Evolutionary conservation across 495 filamentous ascomycete species (phyloP).

Genomic region (Amniculicola lignicola): DNA sequence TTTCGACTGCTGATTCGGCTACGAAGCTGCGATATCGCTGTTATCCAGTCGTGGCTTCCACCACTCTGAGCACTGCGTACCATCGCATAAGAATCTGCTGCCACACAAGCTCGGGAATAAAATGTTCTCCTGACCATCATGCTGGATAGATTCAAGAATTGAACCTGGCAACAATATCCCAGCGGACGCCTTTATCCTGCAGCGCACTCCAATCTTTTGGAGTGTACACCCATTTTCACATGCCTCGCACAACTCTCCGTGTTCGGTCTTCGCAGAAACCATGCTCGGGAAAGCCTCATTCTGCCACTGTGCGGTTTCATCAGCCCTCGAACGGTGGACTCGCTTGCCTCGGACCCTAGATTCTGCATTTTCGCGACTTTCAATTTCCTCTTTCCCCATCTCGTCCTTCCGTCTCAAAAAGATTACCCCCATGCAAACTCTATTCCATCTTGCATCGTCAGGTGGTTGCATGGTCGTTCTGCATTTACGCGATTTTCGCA

Average conservation of each 20-base stretch:
- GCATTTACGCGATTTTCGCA: too few species aligned
- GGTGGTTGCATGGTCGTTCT: too few species aligned
- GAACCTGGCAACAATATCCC: constrained; percentile 8
- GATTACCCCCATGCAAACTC: too few species aligned
- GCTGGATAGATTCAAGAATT: too few species aligned
- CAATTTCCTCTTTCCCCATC: too few species aligned
- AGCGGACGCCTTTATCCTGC: not conserved
- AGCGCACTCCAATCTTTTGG: constrained; percentile 3
- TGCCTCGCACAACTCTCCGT: not conserved
- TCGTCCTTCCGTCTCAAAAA: too few species aligned
- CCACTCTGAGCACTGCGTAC: constrained; percentile 12
- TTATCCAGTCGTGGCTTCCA: not conserved
- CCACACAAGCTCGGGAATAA: too few species aligned
- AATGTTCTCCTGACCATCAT: too few species aligned
- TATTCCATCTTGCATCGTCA: too few species aligned
- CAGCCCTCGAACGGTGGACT: too few species aligned
- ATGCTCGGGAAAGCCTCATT: constrained; percentile 9
- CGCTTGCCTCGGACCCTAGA: too few species aligned
- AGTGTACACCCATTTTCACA: constrained; percentile 10
- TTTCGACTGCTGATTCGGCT: constrained; percentile 25
- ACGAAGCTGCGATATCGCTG: constrained; percentile 31
- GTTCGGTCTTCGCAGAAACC: not conserved
- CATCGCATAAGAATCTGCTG: constrained; percentile 2
- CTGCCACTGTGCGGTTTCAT: constrained; percentile 1
- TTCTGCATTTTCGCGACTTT: too few species aligned